A percentile compares a stretch with the other conserved stretches of the same genome.
Evolutionary conservation across 2,329 filamentous ascomycete genomes (phyloP).

Genomic region (Furcasterigmium sp.): DNA sequence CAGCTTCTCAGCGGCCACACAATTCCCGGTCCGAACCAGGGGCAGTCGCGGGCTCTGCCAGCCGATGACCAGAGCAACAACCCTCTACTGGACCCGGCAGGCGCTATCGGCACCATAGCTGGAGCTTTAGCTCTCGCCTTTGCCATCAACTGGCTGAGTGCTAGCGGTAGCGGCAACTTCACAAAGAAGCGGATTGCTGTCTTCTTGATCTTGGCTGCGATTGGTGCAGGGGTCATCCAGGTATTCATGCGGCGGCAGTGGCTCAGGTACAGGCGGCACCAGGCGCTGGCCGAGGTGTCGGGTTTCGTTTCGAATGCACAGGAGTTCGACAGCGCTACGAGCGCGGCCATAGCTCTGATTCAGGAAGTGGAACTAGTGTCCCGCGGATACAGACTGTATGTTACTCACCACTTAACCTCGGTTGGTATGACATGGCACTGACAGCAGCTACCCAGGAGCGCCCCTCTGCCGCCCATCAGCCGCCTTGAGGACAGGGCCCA

Average conservation of each 20-base stretch:
- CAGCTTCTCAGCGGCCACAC: constrained; percentile 74
- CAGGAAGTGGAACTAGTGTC: constrained; percentile 96
- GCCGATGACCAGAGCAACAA: constrained; percentile 21
- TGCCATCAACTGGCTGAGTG: constrained; percentile 65
- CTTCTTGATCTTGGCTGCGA: constrained; percentile 36
- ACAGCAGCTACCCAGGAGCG: constrained; percentile 63
- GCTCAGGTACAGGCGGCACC: constrained; percentile 71
- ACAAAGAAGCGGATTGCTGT: constrained; percentile 52
- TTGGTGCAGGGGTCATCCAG: constrained; percentile 59
- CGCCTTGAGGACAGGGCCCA: constrained; percentile 81
- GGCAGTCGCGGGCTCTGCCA: constrained; percentile 11
- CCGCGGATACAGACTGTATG: constrained; percentile 78
- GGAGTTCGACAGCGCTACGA: constrained; percentile 72
- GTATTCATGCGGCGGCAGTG: constrained; percentile 73
- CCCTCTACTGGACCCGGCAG: constrained; percentile 31
- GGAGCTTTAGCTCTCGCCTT: constrained; percentile 66
- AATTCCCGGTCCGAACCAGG: constrained; percentile 36
- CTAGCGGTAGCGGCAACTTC: constrained; percentile 41
- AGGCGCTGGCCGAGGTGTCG: constrained; percentile 65
- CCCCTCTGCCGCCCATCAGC: constrained; percentile 85
- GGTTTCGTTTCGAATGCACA: constrained; percentile 70
- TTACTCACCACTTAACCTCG: too few relatives aligned
- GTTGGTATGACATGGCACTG: too few relatives aligned
- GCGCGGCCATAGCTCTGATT: constrained; percentile 73
- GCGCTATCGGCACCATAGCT: constrained; percentile 49